phyloP scores from a whole-genome alignment of 169 alveolate species.

The Babesia bovis region DNA sequence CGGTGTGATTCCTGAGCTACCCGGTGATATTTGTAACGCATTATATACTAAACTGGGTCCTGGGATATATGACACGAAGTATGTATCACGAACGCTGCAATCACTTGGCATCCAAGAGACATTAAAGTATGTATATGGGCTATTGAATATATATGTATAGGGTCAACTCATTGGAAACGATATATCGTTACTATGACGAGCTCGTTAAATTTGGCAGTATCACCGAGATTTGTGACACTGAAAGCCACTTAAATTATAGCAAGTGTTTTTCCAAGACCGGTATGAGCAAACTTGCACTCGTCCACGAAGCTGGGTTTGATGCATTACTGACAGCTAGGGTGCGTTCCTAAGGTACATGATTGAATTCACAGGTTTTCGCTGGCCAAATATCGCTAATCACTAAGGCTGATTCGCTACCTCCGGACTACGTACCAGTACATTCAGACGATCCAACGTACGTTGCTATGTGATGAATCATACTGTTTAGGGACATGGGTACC shows the following conservation, averaged over 20 bases:
- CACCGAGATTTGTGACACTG: not conserved
- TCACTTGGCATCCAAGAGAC: not conserved
- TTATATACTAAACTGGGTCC: slow-evolving; percentile 56
- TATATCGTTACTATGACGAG: not conserved
- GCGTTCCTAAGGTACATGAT: not conserved
- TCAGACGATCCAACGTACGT: not conserved
- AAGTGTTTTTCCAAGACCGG: no score
- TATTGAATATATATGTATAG: not conserved
- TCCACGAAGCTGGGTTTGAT: slow-evolving; percentile 78
- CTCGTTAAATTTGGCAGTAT: not conserved
- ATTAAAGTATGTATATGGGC: not conserved
- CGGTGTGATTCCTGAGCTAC: slow-evolving; percentile 58
- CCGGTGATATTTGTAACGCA: slow-evolving; percentile 42
- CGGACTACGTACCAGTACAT: not conserved
- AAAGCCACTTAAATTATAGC: slow-evolving; percentile 26
- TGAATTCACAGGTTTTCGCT: slow-evolving; percentile 32
- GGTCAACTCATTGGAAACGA: not conserved
- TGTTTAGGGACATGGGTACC: not conserved
- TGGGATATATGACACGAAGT: slow-evolving; percentile 73
- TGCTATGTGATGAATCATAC: not conserved
- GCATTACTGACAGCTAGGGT: slow-evolving; percentile 75
- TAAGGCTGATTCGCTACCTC: not conserved
- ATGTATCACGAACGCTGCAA: slow-evolving; percentile 49
- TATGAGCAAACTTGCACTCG: no score
- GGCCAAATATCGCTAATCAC: slow-evolving; percentile 32